Base-by-base conservation (phyloP, 176 grass and related monocot species). In the Leersia perrieri region DNA sequence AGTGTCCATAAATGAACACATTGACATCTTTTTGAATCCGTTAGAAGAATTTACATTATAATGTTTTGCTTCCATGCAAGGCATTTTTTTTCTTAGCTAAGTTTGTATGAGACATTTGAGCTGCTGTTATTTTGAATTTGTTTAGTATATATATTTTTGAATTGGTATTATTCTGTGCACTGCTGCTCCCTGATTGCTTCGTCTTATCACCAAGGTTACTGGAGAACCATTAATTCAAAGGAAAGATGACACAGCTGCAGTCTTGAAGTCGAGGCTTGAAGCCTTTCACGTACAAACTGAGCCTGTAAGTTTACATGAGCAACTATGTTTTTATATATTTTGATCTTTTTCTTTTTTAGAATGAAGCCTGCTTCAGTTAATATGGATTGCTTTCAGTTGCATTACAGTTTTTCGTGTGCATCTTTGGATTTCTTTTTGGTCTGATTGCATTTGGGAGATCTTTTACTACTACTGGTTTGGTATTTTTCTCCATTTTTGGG, bases 181-280 rank as follows among this genome's bases (percentile, higher is more conserved):
- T 14, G 33, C 9, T 38, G 29, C 20, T 5, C 0, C 65, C 20
- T 63, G 31, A 42, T 53, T 72, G 15, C 26, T 55, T 79, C 11
- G 39, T 49, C 31, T 85, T 85, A 14, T 53, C 70, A 18, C 64
- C 14, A 86, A 98, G 96, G 92, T 98, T 73, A 88, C 96, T 32
- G 96, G 96, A 77, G 96, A 98, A 60, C 90, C 90, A 16, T 76
- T 98, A 83, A 93, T 98, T 78, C 96, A 98, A 82, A 95, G 96
- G 82, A 98, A 83, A 88, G 96, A 98, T 89, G 96, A 98, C 84
- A 98, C 92, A 33, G 90, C 92, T 70, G 90, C 84, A 22, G 96
- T 98, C 32, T 90, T 98, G 39, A 95, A 89, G 76, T 95, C 96
- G 75, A 95, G 96, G 87, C 96, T 98, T 88, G 96, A 98, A 84